Evolutionary conservation across 139 green algal genomes (phyloP).

Genomic region (Tetratostichococcus sp.): DNA sequence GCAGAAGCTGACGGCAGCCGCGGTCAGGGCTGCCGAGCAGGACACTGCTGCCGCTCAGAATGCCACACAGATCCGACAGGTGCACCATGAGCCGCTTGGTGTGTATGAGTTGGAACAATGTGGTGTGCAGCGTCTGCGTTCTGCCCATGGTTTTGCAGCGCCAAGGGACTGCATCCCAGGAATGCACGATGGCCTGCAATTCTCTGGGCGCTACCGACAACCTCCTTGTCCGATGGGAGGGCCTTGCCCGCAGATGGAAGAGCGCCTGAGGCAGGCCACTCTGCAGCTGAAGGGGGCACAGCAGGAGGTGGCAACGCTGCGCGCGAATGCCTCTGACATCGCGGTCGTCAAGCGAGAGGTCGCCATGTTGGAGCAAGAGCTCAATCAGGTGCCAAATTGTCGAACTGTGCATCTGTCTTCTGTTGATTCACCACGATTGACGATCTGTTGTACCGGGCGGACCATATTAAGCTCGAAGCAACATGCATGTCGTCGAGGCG

Average conservation of each 20-base stretch:
- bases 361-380: conserved; percentile 31
- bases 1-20: neutral
- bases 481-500: no score
- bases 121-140: no score
- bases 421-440: no score
- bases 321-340: neutral
- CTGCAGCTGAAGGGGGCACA: neutral
- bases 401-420: no score
- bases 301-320: neutral
- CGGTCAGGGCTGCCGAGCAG: neutral
- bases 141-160: no score
- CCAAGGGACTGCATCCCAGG: no score
- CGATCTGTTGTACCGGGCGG: no score
- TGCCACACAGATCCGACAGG: neutral
- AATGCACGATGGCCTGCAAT: no score
- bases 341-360: neutral
- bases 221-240: no score
- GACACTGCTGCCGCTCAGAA: neutral
- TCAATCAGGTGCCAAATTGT: conserved; percentile 65
- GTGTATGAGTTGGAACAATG: no score
- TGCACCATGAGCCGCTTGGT: neutral
- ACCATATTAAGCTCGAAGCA: no score
- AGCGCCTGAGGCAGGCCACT: neutral
- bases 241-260: neutral
- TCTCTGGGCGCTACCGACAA: no score